A percentile compares a stretch with the other conserved stretches of the same genome.
phyloP scores from a whole-genome alignment of 2,329 filamentous ascomycete genomes.

The Diaporthe sp. region DNA sequence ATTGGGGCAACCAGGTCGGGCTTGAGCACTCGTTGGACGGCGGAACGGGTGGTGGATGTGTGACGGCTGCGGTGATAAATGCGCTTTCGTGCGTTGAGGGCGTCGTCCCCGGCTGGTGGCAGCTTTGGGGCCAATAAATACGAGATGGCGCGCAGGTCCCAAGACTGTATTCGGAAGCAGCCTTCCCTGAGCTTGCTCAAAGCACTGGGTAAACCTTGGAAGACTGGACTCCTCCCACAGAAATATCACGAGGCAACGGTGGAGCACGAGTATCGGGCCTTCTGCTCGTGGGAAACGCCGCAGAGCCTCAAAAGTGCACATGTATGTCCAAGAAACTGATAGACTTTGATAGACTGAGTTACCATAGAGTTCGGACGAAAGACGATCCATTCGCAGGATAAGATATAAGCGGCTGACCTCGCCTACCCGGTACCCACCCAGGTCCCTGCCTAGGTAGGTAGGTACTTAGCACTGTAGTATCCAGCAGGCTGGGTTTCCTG shows the following conservation, averaged over 20 bases:
- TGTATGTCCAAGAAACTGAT: neutral
- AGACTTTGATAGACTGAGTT: neutral
- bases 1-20: neutral
- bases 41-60: constrained; percentile 1
- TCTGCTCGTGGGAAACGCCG: neutral
- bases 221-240: neutral
- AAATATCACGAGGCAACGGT: neutral
- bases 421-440: neutral
- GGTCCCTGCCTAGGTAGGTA: neutral
- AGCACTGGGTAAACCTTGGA: neutral
- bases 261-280: neutral
- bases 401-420: neutral
- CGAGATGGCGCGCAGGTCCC: constrained; percentile 7
- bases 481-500: constrained; percentile 12
- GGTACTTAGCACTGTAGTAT: neutral
- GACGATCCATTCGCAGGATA: neutral
- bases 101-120: neutral
- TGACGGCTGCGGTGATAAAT: constrained; percentile 11
- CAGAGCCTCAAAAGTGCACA: constrained; percentile 2
- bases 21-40: constrained; percentile 2
- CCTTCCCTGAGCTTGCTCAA: neutral
- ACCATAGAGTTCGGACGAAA: neutral
- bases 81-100: constrained; percentile 5
- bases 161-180: neutral
- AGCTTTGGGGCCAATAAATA: neutral